phyloP scores from a whole-genome alignment of 306 rosid genomes.

The Fagus sylvatica region DNA sequence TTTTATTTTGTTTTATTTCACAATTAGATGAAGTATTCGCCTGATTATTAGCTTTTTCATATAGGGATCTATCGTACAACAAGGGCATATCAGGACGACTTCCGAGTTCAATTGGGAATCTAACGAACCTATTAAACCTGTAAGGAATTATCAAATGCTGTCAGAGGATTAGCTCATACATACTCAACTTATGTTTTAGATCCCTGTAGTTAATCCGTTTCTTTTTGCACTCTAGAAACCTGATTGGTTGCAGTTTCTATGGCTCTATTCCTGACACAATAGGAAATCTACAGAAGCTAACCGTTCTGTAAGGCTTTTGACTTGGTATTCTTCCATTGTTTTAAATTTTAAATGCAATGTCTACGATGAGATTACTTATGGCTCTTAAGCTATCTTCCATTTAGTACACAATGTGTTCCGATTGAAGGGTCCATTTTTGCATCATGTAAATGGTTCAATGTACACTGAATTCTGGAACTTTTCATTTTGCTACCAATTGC shows the following conservation, averaged over 20 bases:
- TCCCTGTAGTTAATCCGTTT: not conserved
- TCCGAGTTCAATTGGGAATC: conserved; percentile 1
- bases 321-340: not conserved
- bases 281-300: not conserved
- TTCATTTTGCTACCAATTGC: not conserved
- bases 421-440: not conserved
- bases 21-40: not conserved
- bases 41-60: not conserved
- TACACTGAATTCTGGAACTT: not conserved
- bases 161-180: not conserved
- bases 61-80: not conserved
- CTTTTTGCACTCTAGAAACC: not conserved
- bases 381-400: not conserved
- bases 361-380: not conserved
- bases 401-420: not conserved
- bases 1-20: not conserved
- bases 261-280: no score
- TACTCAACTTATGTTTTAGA: not conserved
- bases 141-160: not conserved
- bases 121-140: not conserved
- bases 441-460: not conserved
- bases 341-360: not conserved
- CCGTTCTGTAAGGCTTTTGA: not conserved
- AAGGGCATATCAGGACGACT: not conserved
- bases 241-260: no score